Percentiles rank a stretch among this genome's conserved stretches.
Conservation (phyloP, 140 eudicot species). For the Bidens hawaiensis region DNA sequence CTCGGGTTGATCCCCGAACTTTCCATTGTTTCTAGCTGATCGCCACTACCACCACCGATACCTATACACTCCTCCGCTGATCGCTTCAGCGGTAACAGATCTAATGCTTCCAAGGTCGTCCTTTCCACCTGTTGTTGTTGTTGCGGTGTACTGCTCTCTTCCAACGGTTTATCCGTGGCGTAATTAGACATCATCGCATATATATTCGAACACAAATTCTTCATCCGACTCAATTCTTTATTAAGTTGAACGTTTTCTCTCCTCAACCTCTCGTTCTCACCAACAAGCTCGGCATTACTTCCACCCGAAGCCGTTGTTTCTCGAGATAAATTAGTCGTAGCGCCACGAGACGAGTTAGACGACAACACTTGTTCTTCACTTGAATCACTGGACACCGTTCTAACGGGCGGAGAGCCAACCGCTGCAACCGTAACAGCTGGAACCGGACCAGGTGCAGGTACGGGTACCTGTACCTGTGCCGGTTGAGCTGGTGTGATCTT, state of each 20-base stretch:
- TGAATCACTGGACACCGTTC: slow-evolving; percentile 52
- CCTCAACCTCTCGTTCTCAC: slow-evolving; percentile 67
- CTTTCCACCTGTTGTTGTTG: slow-evolving; percentile 30
- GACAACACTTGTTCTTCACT: slow-evolving; percentile 82
- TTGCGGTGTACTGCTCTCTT: slow-evolving; percentile 35
- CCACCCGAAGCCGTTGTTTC: slow-evolving; percentile 31
- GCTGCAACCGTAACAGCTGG: slow-evolving; percentile 26
- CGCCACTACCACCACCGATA: no score
- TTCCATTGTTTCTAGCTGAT: slow-evolving; percentile 8
- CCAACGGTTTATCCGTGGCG: slow-evolving; percentile 28
- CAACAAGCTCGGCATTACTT: slow-evolving; percentile 47
- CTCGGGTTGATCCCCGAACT: slow-evolving; percentile 34
- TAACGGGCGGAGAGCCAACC: slow-evolving; percentile 14
- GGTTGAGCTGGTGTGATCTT: slow-evolving; percentile 33
- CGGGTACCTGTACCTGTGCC: no score
- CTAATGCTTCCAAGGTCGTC: slow-evolving; percentile 40
- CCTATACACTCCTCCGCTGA: slow-evolving; percentile 27
- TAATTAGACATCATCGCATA: slow-evolving; percentile 56
- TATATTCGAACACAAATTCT: slow-evolving; percentile 55
- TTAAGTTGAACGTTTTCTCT: slow-evolving; percentile 59
- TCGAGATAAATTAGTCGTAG: slow-evolving; percentile 22
- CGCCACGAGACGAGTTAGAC: slow-evolving; percentile 55
- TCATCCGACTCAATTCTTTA: slow-evolving; percentile 63
- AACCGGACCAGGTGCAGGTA: no score
- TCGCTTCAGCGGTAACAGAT: slow-evolving; percentile 59